Conservation (phyloP, 179 eudicot species). For the Gypsophila paniculata region DNA sequence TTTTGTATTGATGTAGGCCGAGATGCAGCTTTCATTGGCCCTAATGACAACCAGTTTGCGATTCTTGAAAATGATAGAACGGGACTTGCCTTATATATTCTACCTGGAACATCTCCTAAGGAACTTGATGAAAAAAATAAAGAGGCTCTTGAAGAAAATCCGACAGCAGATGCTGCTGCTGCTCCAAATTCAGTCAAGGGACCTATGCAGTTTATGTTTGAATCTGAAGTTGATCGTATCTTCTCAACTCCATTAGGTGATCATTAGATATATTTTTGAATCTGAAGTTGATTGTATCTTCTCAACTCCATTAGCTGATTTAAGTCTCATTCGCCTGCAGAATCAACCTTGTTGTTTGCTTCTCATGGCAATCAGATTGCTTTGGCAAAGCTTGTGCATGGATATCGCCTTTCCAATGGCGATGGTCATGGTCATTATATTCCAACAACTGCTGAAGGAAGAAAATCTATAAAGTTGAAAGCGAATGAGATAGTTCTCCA, state of each 20-base stretch:
- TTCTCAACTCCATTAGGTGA: conserved; percentile 95
- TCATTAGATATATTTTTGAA: conserved; percentile 24
- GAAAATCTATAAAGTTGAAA: conserved; percentile 76
- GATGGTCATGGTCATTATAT: conserved; percentile 82
- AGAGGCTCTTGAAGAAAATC: conserved; percentile 59
- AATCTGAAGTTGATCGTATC: conserved; percentile 85
- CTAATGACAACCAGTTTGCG: conserved; percentile 74
- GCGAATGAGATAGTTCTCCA: conserved; percentile 81
- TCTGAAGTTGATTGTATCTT: conserved; percentile 88
- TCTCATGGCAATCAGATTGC: conserved; percentile 90
- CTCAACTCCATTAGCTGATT: conserved; percentile 73
- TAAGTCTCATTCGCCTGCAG: conserved; percentile 37
- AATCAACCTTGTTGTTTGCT: conserved; percentile 81
- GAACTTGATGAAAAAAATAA: conserved; percentile 56
- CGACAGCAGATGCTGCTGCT: conserved; percentile 45
- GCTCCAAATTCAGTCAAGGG: conserved; percentile 64
- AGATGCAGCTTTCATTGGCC: conserved; percentile 94
- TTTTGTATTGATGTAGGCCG: conserved; percentile 46
- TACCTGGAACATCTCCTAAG: conserved; percentile 69
- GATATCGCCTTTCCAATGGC: conserved; percentile 68
- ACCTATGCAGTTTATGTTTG: conserved; percentile 81
- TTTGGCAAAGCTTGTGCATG: conserved; percentile 78
- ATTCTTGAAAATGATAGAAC: conserved; percentile 89
- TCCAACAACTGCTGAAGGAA: conserved; percentile 81
- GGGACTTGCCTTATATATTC: conserved; percentile 71